phyloP scores from a whole-genome alignment of 2,329 filamentous ascomycete species.

The Tolypocladium endophyticum region DNA sequence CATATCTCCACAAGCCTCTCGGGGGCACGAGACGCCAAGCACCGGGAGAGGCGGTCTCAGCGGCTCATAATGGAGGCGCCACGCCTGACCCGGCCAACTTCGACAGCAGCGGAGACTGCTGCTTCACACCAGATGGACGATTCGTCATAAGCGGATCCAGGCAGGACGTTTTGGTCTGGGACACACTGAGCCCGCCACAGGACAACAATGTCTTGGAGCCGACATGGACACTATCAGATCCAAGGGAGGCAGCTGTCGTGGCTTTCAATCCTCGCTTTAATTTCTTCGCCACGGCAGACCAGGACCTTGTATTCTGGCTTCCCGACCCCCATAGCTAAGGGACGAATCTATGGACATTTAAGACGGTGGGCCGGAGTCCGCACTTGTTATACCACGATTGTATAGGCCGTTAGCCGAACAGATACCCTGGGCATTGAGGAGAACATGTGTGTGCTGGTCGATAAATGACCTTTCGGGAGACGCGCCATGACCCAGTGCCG shows the following conservation, averaged over 20 bases:
- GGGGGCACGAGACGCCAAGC: constrained; percentile 42
- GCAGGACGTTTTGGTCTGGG: constrained; percentile 76
- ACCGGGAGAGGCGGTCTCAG: constrained; percentile 35
- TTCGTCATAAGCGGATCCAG: constrained; percentile 76
- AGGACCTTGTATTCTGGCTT: constrained; percentile 70
- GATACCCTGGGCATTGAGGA: not conserved
- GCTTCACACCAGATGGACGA: constrained; percentile 80
- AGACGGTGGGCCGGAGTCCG: not conserved
- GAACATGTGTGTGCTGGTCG: not conserved
- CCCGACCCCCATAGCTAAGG: constrained; percentile 47
- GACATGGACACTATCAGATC: constrained; percentile 52
- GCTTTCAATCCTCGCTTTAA: constrained; percentile 89
- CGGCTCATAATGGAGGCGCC: constrained; percentile 8
- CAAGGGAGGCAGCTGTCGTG: constrained; percentile 61
- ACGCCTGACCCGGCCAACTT: constrained; percentile 26
- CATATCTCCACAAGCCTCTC: constrained; percentile 54
- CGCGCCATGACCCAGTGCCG: not conserved
- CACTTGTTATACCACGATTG: not conserved
- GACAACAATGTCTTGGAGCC: constrained; percentile 53
- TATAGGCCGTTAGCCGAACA: not conserved
- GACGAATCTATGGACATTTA: not conserved
- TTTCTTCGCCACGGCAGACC: constrained; percentile 81
- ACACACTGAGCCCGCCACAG: constrained; percentile 50
- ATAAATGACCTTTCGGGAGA: not conserved
- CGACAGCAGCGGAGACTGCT: constrained; percentile 66